Evolutionary conservation across 2,329 filamentous ascomycete genomes (phyloP).

Genomic region (Teratosphaeria gauchensis): DNA sequence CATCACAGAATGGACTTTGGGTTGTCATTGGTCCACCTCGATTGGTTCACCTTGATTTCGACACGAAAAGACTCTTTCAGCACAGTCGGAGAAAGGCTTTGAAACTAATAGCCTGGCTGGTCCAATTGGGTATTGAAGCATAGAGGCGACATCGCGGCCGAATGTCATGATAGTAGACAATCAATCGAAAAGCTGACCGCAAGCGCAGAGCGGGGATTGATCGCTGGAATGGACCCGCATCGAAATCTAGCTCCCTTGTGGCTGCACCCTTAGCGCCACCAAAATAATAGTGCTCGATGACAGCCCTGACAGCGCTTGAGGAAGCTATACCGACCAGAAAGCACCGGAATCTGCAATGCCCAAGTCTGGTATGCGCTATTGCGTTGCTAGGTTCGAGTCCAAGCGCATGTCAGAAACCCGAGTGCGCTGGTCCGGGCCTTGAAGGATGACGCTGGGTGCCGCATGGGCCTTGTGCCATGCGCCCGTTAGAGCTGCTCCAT

Average conservation of each 20-base stretch:
- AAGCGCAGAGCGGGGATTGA: background rate
- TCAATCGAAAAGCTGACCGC: background rate
- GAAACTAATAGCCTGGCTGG: background rate
- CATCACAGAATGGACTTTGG: background rate
- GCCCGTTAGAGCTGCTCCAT: constrained; percentile 6
- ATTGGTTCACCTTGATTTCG: background rate
- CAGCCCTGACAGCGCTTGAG: background rate
- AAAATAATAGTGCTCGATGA: background rate
- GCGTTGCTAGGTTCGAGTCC: background rate
- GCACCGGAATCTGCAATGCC: constrained; percentile 2
- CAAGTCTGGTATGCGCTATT: constrained; percentile 2
- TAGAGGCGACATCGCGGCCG: background rate
- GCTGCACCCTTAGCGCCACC: background rate
- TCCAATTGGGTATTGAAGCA: background rate
- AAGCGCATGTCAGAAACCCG: constrained; percentile 1
- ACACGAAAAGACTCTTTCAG: background rate
- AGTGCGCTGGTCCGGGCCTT: background rate
- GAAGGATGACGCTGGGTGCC: constrained; percentile 1
- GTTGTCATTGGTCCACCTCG: background rate
- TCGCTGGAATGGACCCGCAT: background rate
- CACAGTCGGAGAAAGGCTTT: background rate
- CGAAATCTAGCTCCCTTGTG: background rate
- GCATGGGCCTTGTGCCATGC: constrained; percentile 6
- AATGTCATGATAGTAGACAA: background rate
- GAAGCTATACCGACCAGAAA: background rate